Evolutionary conservation across 805 yeast genomes (phyloP).

Genomic region (Myxozyma mucilagina): DNA sequence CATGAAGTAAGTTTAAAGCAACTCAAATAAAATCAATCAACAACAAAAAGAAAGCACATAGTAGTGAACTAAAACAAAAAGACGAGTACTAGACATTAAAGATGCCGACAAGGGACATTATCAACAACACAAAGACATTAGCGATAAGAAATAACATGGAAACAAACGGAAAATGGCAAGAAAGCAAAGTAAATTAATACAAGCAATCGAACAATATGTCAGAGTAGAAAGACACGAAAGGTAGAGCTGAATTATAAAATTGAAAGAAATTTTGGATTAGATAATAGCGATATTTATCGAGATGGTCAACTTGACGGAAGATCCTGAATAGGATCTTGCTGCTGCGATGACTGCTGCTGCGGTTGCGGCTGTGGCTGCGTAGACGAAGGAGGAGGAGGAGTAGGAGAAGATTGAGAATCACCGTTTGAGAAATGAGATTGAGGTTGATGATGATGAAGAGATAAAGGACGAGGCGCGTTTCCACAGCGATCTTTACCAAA

Average conservation of each 20-base stretch:
- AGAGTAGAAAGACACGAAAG: background rate
- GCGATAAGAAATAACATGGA: background rate
- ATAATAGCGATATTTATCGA: background rate
- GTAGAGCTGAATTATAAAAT: background rate
- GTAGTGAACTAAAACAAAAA: too few species aligned
- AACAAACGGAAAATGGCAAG: background rate
- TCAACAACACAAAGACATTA: background rate
- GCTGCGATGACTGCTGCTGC: background rate
- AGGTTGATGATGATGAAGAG: conserved; percentile 1
- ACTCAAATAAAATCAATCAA: too few species aligned
- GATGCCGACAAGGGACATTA: too few species aligned
- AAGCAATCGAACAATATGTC: conserved; percentile 1
- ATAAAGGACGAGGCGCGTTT: conserved; percentile 66
- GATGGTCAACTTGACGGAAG: background rate
- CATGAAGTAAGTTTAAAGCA: too few species aligned
- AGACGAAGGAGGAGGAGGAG: background rate
- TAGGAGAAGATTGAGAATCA: background rate
- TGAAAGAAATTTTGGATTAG: too few species aligned
- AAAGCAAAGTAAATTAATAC: background rate
- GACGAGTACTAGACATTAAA: too few species aligned
- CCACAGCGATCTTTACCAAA: conserved; percentile 97
- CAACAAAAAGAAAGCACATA: too few species aligned
- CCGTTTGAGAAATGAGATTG: background rate
- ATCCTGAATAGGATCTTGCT: background rate
- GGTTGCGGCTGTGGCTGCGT: background rate